phyloP scores from a whole-genome alignment of 2,329 filamentous ascomycete genomes.

The Aspergillus sp. region DNA sequence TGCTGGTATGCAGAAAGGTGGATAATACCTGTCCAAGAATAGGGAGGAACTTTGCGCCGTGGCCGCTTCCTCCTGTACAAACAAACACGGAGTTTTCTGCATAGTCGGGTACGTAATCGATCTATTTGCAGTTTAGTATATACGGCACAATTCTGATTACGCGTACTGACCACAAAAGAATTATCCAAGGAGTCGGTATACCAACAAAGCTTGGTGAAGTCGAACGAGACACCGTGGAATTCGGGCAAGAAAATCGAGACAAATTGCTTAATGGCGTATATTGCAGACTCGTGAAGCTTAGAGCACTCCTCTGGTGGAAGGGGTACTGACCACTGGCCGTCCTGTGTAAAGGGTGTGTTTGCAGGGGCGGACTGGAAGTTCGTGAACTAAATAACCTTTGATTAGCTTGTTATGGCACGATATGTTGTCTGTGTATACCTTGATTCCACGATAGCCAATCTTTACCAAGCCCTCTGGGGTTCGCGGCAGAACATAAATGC shows the following conservation, averaged over 20 bases:
- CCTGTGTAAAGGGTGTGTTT: not conserved
- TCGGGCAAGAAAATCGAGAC: not conserved
- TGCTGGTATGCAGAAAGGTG: not conserved
- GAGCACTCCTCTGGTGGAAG: not conserved
- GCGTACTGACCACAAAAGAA: not conserved
- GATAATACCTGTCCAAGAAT: not conserved
- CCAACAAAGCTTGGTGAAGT: not conserved
- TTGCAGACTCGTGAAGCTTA: not conserved
- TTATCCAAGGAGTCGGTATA: not conserved
- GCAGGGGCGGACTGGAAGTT: not conserved
- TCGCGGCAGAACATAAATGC: not conserved
- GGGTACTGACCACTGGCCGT: not conserved
- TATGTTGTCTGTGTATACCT: not conserved
- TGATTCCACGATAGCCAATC: not conserved
- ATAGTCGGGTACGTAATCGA: not conserved
- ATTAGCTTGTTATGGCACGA: too few relatives aligned
- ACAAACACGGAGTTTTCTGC: not conserved
- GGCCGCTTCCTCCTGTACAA: not conserved
- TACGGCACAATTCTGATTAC: not conserved
- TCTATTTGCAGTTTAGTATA: not conserved
- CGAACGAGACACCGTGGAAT: not conserved
- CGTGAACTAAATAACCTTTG: not conserved
- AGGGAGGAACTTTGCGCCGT: not conserved
- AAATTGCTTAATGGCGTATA: not conserved
- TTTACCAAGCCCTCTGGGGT: not conserved